Evolutionary conservation across 306 rosid species (phyloP), one percentile per base, ranked within the genome.

Genomic region (Malus sylvestris): DNA sequence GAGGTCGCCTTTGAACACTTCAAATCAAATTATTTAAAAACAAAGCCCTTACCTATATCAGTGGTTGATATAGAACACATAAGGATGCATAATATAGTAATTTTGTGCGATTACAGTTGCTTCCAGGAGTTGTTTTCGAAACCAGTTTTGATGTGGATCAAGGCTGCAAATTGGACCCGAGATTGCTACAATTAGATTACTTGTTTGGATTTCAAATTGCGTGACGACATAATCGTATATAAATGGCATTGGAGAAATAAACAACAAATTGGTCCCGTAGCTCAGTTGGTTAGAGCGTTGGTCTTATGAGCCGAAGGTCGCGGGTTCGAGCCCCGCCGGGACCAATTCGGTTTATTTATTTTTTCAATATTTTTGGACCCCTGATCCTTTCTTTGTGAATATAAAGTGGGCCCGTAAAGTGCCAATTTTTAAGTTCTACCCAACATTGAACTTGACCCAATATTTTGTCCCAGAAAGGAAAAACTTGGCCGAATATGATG

Each of bases 211-310:
- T 38, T 35, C 1, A 35, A 35, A 38, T 7, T 38, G 42, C 42
- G 1, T 38, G 42, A 38, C 9, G 42, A 38, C 42, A 38, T 38
- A 38, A 38, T 38, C 42, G 7, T 0, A 38, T 38, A 38, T 38
- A 7, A 38, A 0, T 7, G 0, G 0, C 7, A 20, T 20, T 5
- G 3, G 66, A 60, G 1, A 60, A 32, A 1, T 0, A 0, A 0
- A 3, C 0, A 2, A 1, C 0, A 6, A 20, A 6, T 6, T 4
- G 78, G 85, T 81, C 81, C 85, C 85, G 85, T 81, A 81, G 85
- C 85, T 81, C 85, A 81, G 85, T 72, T 77, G 85, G 85, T 81
- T 81, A 81, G 85, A 81, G 85, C 85, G 85, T 81, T 77, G 81
- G 76, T 81, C 85, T 81, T 77, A 81, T 81, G 85, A 81, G 85